Percentiles rank a stretch among this genome's conserved stretches.
Evolutionary conservation across 371 early-diverging fungal genomes (phyloP).

Genomic region (Mucor velutinosus): DNA sequence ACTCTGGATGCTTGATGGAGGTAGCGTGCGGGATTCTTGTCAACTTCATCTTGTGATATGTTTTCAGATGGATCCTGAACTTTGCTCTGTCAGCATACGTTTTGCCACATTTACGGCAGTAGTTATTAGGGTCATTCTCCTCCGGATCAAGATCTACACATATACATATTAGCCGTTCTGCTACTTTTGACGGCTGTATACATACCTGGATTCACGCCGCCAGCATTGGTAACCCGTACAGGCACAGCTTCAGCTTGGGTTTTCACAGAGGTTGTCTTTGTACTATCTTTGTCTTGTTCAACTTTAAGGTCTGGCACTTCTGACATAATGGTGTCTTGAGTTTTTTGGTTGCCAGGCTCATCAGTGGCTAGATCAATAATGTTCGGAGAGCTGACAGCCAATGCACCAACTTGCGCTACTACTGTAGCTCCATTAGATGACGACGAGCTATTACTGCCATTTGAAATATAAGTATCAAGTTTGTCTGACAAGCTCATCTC

Average conservation of each 20-base stretch:
- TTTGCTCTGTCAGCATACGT: background rate
- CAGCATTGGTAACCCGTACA: background rate
- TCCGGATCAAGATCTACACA: background rate
- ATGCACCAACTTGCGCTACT: background rate
- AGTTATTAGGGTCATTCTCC: background rate
- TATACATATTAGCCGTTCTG: background rate
- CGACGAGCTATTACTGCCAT: background rate
- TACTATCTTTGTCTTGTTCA: background rate
- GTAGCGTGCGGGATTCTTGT: background rate
- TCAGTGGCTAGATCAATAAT: background rate
- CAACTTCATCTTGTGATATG: background rate
- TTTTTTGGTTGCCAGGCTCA: background rate
- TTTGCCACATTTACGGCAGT: background rate
- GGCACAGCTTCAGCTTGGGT: background rate
- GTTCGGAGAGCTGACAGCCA: background rate
- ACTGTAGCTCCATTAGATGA: background rate
- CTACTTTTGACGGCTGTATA: background rate
- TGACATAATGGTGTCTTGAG: background rate
- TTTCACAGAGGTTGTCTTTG: background rate
- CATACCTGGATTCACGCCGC: background rate
- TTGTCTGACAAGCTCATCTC: background rate
- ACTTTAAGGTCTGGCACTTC: background rate
- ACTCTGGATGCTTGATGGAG: background rate
- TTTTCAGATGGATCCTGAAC: background rate
- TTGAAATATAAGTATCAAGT: background rate